phyloP scores from a whole-genome alignment of 2,329 filamentous ascomycete genomes.

The Rutstroemia sp. region DNA sequence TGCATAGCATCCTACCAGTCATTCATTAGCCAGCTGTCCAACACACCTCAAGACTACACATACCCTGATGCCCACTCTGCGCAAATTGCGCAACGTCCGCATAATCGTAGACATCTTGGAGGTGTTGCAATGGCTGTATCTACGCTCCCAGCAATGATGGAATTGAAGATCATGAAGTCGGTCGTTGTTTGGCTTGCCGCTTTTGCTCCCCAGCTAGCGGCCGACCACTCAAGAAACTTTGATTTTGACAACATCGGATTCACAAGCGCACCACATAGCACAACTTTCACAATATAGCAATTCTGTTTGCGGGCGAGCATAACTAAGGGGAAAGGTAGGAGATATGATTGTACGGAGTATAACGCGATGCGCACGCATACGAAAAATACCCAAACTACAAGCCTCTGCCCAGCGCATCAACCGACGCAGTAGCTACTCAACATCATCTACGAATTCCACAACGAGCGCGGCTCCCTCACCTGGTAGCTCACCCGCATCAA shows the following conservation, averaged over 20 bases:
- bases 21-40: slow-evolving; percentile 30
- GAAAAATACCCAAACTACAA: slow-evolving; percentile 22
- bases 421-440: slow-evolving; percentile 24
- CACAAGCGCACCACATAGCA: neutral
- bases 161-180: slow-evolving; percentile 8
- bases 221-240: neutral
- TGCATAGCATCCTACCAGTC: slow-evolving; percentile 69
- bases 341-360: slow-evolving; percentile 32
- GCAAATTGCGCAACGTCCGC: slow-evolving; percentile 80
- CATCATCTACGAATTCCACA: slow-evolving; percentile 18
- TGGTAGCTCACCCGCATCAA: slow-evolving; percentile 40
- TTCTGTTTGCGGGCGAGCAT: neutral
- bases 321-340: neutral
- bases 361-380: slow-evolving; percentile 28
- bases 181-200: slow-evolving; percentile 15
- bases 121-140: slow-evolving; percentile 22
- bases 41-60: slow-evolving; percentile 14
- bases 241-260: neutral
- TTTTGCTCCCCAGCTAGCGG: slow-evolving; percentile 9
- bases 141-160: neutral
- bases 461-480: slow-evolving; percentile 9
- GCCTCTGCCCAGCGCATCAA: slow-evolving; percentile 18
- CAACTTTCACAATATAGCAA: neutral
- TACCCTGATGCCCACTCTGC: slow-evolving; percentile 84
- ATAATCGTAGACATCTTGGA: slow-evolving; percentile 81